These are phyloP conservation scores for Medakamo hakoo DNA, from an alignment of 139 green algal genomes.

Conservation along the genomic window DNA sequence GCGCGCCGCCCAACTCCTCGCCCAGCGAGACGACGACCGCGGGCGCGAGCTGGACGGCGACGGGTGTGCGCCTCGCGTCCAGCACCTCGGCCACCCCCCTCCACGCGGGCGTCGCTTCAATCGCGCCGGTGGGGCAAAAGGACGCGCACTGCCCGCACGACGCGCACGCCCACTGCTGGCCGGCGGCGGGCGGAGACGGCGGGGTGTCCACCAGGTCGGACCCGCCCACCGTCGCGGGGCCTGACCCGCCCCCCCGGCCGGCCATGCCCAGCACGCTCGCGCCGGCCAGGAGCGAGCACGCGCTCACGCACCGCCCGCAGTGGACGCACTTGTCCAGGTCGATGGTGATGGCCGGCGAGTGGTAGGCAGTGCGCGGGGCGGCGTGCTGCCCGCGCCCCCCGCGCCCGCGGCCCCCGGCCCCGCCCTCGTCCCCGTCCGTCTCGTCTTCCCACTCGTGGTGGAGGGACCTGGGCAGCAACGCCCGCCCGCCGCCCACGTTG, in stretches of 20 bases:
- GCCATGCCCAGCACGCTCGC: background rate
- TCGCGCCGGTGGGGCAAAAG: background rate
- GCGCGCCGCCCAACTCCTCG: conserved; percentile 32
- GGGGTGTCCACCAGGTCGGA: background rate
- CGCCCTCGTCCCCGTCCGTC: background rate
- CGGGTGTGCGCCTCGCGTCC: background rate
- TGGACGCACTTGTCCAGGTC: background rate
- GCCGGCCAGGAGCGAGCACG: background rate
- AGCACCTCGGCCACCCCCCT: background rate
- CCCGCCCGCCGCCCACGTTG: background rate
- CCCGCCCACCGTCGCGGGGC: background rate
- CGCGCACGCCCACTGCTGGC: no score
- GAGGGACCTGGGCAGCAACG: background rate
- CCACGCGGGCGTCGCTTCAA: background rate
- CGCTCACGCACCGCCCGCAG: background rate
- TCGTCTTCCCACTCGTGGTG: background rate
- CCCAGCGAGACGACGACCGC: conserved; percentile 43
- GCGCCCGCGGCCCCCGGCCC: no score
- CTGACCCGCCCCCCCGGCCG: no score
- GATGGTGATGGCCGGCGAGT: background rate
- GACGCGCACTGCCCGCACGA: background rate
- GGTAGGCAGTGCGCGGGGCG: no score
- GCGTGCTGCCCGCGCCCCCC: no score
- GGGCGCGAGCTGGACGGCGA: conserved; percentile 24
- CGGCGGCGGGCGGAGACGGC: no score